phyloP scores from a whole-genome alignment of 495 filamentous ascomycete species.

The Aspergillus cristatus region DNA sequence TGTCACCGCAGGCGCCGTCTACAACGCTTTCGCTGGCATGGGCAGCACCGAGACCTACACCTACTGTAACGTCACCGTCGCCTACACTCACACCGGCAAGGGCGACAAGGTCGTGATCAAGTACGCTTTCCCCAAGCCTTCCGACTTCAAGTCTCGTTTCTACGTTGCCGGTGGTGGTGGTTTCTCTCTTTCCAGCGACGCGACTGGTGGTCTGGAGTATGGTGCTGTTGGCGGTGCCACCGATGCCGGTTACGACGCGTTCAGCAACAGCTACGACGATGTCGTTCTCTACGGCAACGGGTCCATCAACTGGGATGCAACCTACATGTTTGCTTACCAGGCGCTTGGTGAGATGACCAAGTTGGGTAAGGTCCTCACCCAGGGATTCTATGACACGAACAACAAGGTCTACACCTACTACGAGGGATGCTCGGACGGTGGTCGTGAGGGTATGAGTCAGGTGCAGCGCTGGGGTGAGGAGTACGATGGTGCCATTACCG shows the following conservation, averaged over 20 bases:
- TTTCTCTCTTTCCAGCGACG: slow-evolving; percentile 18
- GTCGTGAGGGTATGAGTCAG: slow-evolving; percentile 37
- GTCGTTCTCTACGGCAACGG: slow-evolving; percentile 30
- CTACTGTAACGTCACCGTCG: slow-evolving; percentile 29
- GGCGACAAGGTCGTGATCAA: slow-evolving; percentile 21
- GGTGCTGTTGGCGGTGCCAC: slow-evolving; percentile 30
- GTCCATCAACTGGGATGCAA: slow-evolving; percentile 34
- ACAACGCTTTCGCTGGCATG: slow-evolving; percentile 16
- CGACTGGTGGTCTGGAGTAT: slow-evolving; percentile 28
- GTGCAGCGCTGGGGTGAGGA: slow-evolving; percentile 42
- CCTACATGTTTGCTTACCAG: slow-evolving; percentile 38
- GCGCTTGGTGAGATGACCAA: slow-evolving; percentile 30
- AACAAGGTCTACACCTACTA: slow-evolving; percentile 30
- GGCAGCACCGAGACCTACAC: slow-evolving; percentile 13
- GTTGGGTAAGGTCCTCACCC: slow-evolving; percentile 24
- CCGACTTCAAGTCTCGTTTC: slow-evolving; percentile 29
- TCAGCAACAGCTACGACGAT: slow-evolving; percentile 25
- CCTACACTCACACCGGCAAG: slow-evolving; percentile 28
- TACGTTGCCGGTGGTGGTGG: slow-evolving; percentile 30
- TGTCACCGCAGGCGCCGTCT: slow-evolving; percentile 17
- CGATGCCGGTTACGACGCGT: slow-evolving; percentile 30
- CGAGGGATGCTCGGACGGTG: slow-evolving; percentile 30
- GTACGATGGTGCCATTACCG: slow-evolving; percentile 41
- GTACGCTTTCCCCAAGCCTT: slow-evolving; percentile 23
- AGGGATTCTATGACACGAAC: slow-evolving; percentile 20